Base-by-base conservation (phyloP, 345 rosid species). In the Populus tremula region DNA sequence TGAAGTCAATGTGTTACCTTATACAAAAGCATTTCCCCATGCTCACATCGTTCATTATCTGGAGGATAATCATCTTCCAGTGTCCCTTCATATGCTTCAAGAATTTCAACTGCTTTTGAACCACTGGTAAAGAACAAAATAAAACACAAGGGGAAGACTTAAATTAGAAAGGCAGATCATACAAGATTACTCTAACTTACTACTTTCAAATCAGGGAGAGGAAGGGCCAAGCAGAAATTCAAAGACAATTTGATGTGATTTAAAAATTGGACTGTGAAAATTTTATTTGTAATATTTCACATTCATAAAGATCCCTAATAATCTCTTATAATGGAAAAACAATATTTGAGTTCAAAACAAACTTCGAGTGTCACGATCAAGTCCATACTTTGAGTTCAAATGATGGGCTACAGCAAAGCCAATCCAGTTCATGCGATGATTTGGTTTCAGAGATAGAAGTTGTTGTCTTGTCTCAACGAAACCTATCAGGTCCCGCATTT, bases 361-460 rank as follows among this genome's bases (percentile, higher is more conserved):
- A 16, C 45, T 43, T 68, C 13, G 62, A 62, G 70, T 66, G 67
- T 75, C 82, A 72, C 82, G 75, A 77, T 61, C 67, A 73, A 75
- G 81, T 31, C 87, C 87, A 70, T 90, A 96, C 99, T 96, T 89
- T 29, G 90, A 81, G 82, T 94, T 89, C 77, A 96, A 84, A 88
- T 96, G 98, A 73, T 96, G 97, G 79, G 99, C 88, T 82, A 96
- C 99, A 36, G 98, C 94, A 90, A 96, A 96, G 68, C 99, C 99
- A 81, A 96, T 96, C 99, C 99, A 96, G 79, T 96, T 96, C 98
- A 94, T 91, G 74, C 98, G 97, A 74, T 92, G 99, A 87, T 94
- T 96, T 77, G 99, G 98, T 81, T 96, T 96, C 83, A 96, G 79
- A 71, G 94, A 89, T 82, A 96, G 83, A 76, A 96, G 98, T 84